Evolutionary conservation across 352 stramenopile species (phyloP).

Genomic region (Thraustotheca clavata): DNA sequence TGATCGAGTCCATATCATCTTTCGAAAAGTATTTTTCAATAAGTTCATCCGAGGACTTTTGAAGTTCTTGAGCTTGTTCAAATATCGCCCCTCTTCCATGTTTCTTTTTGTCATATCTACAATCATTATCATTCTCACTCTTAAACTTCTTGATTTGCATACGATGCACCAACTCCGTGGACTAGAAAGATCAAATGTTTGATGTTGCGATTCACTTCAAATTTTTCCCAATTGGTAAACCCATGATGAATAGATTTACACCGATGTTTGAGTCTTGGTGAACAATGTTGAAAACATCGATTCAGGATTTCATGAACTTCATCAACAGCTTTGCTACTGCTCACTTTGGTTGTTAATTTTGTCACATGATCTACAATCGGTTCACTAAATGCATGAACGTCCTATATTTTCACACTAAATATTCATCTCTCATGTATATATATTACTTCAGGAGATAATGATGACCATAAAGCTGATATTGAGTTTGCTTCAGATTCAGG

Average conservation of each 20-base stretch:
- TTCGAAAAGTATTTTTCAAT: not conserved
- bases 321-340: constrained; percentile 3
- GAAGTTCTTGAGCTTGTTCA: not conserved
- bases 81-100: constrained; percentile 56
- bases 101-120: constrained; percentile 11
- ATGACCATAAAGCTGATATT: constrained; percentile 26
- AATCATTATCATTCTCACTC: not conserved
- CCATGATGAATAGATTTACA: constrained; percentile 42
- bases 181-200: constrained; percentile 84
- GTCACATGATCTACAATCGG: constrained; percentile 10
- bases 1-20: constrained; percentile 25
- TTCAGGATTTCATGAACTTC: not conserved
- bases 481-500: constrained; percentile 19
- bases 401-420: constrained; percentile 2
- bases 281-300: constrained; percentile 10
- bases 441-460: constrained; percentile 35
- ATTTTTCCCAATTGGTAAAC: constrained; percentile 67
- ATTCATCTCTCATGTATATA: not conserved
- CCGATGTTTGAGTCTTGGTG: not conserved
- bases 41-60: not conserved
- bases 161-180: constrained; percentile 77
- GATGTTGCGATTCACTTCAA: constrained; percentile 52
- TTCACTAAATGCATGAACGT: constrained; percentile 24
- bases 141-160: not conserved
- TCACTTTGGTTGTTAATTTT: not conserved